Evolutionary conservation across 1,139 yeast species (phyloP).

Genomic region (Geotrichum candidum): DNA sequence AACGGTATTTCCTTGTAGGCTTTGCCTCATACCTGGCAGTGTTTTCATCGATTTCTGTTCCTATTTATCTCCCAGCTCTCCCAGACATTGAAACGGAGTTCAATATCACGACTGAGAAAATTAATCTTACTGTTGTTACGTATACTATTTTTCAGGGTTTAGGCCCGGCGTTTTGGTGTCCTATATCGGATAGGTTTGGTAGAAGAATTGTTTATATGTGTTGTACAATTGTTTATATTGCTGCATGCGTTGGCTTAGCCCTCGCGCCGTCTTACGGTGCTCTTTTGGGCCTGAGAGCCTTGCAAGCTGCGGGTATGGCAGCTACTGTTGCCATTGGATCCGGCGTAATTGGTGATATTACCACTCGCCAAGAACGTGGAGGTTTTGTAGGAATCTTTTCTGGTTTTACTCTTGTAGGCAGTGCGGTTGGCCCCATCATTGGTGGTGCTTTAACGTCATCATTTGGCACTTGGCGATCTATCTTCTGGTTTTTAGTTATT

Average conservation of each 20-base stretch:
- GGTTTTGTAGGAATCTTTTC: conserved; percentile 53
- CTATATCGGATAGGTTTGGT: conserved; percentile 63
- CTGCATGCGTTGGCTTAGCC: conserved; percentile 58
- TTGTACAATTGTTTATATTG: conserved; percentile 50
- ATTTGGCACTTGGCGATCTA: conserved; percentile 62
- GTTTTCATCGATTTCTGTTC: conserved; percentile 60
- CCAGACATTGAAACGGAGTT: conserved; percentile 49
- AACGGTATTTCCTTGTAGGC: conserved; percentile 37
- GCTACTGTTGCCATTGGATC: conserved; percentile 62
- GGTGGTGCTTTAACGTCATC: conserved; percentile 60
- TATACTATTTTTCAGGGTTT: conserved; percentile 68
- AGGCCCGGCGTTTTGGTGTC: conserved; percentile 56
- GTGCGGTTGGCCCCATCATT: conserved; percentile 67
- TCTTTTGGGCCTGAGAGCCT: conserved; percentile 51
- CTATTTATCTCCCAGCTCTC: conserved; percentile 71
- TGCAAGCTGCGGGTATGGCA: conserved; percentile 67
- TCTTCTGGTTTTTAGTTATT: conserved; percentile 68
- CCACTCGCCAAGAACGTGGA: conserved; percentile 48
- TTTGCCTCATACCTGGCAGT: conserved; percentile 45
- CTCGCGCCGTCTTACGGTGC: conserved; percentile 48
- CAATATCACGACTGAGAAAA: conserved; percentile 46
- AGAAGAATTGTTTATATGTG: conserved; percentile 56
- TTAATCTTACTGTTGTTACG: conserved; percentile 64
- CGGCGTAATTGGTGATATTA: conserved; percentile 29
- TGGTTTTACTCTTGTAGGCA: conserved; percentile 65